A percentile compares a stretch with the other conserved stretches of the same genome.
Evolutionary conservation across 257 asterid species (phyloP).

Genomic region (Oldenlandia corymbosa): DNA sequence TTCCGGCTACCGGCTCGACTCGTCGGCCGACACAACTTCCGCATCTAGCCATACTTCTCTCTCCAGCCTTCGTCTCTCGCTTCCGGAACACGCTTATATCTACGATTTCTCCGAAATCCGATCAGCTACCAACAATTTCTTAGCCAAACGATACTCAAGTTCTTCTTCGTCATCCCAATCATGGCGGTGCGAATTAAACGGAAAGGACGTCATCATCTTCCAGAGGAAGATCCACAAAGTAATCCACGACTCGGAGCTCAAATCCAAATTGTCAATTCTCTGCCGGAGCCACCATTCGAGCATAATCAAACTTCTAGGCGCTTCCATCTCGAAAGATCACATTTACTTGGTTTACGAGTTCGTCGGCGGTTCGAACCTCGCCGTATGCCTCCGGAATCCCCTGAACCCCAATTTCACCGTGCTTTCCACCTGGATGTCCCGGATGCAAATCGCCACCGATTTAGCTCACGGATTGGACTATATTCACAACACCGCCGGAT

Average conservation of each 20-base stretch:
- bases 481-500: slow-evolving; percentile 73
- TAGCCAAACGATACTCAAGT: slow-evolving; percentile 61
- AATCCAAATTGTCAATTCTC: slow-evolving; percentile 44
- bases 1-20: slow-evolving; percentile 21
- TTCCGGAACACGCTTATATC: slow-evolving; percentile 55
- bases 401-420: slow-evolving; percentile 62
- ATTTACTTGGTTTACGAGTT: slow-evolving; percentile 74
- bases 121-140: slow-evolving; percentile 88
- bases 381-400: slow-evolving; percentile 63
- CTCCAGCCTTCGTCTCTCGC: slow-evolving; percentile 48
- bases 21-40: slow-evolving; percentile 62
- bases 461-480: slow-evolving; percentile 85
- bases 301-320: slow-evolving; percentile 70
- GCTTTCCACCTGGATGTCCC: slow-evolving; percentile 80
- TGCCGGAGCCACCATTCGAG: slow-evolving; percentile 69
- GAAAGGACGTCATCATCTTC: slow-evolving; percentile 64
- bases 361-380: slow-evolving; percentile 54
- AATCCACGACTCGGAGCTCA: slow-evolving; percentile 37
- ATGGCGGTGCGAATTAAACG: slow-evolving; percentile 69
- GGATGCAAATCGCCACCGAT: slow-evolving; percentile 84
- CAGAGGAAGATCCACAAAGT: slow-evolving; percentile 58
- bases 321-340: slow-evolving; percentile 65
- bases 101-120: slow-evolving; percentile 83
- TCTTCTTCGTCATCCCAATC: slow-evolving; percentile 78
- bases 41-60: slow-evolving; percentile 47